Evolutionary conservation across 208 protist species (phyloP).

Genomic region (Trypanosomatidae sp.): DNA sequence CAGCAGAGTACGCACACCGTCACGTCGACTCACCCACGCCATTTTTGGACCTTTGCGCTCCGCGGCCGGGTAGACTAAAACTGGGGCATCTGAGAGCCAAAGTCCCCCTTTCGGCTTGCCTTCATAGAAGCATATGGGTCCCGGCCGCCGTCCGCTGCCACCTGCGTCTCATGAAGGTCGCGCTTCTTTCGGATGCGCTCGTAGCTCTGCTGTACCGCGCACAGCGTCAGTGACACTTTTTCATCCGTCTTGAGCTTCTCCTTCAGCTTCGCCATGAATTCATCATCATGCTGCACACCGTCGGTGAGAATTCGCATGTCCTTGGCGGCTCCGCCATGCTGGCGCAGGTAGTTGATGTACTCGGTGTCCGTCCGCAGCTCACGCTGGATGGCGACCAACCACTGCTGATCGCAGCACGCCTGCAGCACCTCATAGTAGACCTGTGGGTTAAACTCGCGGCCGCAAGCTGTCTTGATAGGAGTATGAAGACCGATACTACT

Average conservation of each 20-base stretch:
- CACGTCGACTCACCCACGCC: background rate
- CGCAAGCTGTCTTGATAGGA: slow-evolving; percentile 71
- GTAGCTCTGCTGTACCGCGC: slow-evolving; percentile 86
- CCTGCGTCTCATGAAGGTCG: slow-evolving; percentile 76
- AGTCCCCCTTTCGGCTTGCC: slow-evolving; percentile 48
- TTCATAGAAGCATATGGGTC: slow-evolving; percentile 80
- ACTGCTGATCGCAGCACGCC: slow-evolving; percentile 85
- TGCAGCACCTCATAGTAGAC: slow-evolving; percentile 84
- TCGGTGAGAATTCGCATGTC: slow-evolving; percentile 65
- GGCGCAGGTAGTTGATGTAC: slow-evolving; percentile 69
- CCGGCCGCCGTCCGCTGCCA: slow-evolving; percentile 70
- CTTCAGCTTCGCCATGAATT: slow-evolving; percentile 78
- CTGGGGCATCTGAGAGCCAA: slow-evolving; percentile 53
- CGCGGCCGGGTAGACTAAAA: slow-evolving; percentile 28
- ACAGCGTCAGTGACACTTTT: slow-evolving; percentile 78
- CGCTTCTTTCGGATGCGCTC: slow-evolving; percentile 76
- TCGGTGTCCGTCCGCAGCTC: slow-evolving; percentile 71
- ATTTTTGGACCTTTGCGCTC: background rate
- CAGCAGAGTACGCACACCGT: background rate
- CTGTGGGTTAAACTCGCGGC: slow-evolving; percentile 77
- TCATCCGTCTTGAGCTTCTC: slow-evolving; percentile 70
- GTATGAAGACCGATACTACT: slow-evolving; percentile 73
- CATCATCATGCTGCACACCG: slow-evolving; percentile 67
- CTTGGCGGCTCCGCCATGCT: slow-evolving; percentile 72
- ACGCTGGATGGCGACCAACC: slow-evolving; percentile 83